Evolutionary conservation across 768 basidiomycete species (phyloP), one percentile per base, ranked within the genome.

Genomic region (Calvatia gigantea): DNA sequence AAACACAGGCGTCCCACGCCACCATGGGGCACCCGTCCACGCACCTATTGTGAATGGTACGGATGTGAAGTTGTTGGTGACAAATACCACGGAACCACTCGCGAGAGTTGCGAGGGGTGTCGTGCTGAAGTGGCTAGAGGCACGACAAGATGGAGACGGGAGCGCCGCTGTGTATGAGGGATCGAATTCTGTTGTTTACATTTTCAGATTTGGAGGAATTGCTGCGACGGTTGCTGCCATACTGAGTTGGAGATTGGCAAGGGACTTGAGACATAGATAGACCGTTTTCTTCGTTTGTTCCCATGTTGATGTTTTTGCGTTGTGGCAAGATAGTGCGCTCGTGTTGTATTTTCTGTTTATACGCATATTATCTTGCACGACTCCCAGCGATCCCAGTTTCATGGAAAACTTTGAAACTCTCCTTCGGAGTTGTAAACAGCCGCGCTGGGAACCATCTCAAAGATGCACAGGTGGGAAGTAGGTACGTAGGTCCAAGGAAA

Each of bases 111-210:
- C 49, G 2, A 43, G 17, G 17, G 38, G 39, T 58, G 17, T 60
- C 61, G 4, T 19, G 47, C 55, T 14, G 58, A 61, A 12, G 54
- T 57, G 29, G 61, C 47, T 47, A 27, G 62, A 37, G 50, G 56
- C 19, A 41, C 57, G 27, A 27, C 60, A 47, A 51, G 58, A 17
- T 38, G 47, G 49, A 32, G 52, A 15, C 2, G 33, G 39, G n/a
- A 65, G 65, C 37, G 72, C 65, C 17, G 56, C 56, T 27, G 63
- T 62, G 2, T 58, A 63, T n/a, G 61, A 68, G 44, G 55, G 54
- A 21, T 79, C 85, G 1, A 85, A 87, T 67, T 85, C 90, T n/a
- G 82, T 92, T 3, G 90, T 84, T 8, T 80, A 91, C 62, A 82
- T 94, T 29, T 91, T 94, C 66, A 75, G 86, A 53, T 57, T 87